A percentile compares a stretch with the other conserved stretches of the same genome.
phyloP scores from a whole-genome alignment of 2,329 filamentous ascomycete species.

The Cercospora sojina region DNA sequence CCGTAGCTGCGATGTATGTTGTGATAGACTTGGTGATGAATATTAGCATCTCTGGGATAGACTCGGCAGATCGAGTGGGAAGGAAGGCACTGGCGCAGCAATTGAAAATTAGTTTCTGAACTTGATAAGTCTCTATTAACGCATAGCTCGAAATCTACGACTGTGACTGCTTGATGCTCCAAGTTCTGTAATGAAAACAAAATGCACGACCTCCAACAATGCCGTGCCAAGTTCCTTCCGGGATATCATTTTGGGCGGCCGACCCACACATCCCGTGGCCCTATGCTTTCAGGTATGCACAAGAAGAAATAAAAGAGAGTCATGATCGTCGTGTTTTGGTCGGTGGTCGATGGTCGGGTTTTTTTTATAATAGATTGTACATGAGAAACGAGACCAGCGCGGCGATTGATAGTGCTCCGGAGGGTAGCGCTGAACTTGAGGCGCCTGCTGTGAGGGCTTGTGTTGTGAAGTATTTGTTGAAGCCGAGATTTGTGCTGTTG shows the following conservation, averaged over 20 bases:
- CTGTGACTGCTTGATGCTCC: not conserved
- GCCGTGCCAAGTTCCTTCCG: not conserved
- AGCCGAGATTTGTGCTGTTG: conserved; percentile 75
- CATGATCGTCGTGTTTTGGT: conserved; percentile 8
- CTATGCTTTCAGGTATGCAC: conserved; percentile 2
- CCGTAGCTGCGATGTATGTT: no score
- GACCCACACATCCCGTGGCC: not conserved
- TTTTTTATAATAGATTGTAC: conserved; percentile 14
- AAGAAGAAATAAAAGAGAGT: conserved; percentile 4
- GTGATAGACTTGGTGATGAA: no score
- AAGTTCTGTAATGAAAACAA: not conserved
- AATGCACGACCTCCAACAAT: not conserved
- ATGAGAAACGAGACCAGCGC: conserved; percentile 2
- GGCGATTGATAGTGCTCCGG: conserved; percentile 1
- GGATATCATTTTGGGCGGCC: not conserved
- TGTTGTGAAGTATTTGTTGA: conserved; percentile 71
- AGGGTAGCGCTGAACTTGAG: not conserved
- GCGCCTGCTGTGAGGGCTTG: conserved; percentile 32
- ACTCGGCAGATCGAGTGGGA: no score
- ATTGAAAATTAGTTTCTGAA: not conserved
- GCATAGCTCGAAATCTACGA: not conserved
- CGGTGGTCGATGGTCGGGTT: not conserved
- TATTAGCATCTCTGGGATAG: no score
- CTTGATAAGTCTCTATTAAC: not conserved
- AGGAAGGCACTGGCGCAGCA: no score